Conservation (phyloP, 1,139 yeast genomes). For the Eremothecium cymbalariae region DNA sequence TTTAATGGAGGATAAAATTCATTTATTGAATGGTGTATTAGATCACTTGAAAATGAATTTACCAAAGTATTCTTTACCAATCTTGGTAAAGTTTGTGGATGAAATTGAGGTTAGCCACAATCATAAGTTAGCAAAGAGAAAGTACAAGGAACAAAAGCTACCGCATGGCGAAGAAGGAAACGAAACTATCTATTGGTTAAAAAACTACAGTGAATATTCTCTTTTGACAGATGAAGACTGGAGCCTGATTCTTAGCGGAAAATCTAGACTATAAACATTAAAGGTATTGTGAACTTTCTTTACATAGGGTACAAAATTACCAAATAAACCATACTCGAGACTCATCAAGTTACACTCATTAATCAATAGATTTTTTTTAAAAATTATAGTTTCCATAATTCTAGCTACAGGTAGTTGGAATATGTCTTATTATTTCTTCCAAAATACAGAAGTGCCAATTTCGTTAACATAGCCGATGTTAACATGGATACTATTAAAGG, state of each 20-base stretch:
- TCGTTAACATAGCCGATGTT: constrained; percentile 7
- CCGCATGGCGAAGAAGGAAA: constrained; percentile 61
- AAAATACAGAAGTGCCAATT: constrained; percentile 1
- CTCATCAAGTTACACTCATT: too few species aligned
- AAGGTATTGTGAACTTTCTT: too few species aligned
- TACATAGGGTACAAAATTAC: too few species aligned
- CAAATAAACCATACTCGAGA: constrained; percentile 1
- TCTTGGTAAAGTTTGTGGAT: constrained; percentile 62
- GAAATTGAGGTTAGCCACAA: constrained; percentile 66
- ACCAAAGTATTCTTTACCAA: constrained; percentile 86
- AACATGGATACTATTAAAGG: constrained; percentile 11
- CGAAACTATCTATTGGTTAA: constrained; percentile 66
- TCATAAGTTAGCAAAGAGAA: constrained; percentile 77
- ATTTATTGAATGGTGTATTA: constrained; percentile 34
- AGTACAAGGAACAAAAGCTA: constrained; percentile 65
- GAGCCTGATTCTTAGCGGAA: constrained; percentile 39
- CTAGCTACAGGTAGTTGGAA: too few species aligned
- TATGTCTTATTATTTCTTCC: constrained; percentile 1
- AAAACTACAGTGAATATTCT: constrained; percentile 44
- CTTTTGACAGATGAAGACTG: constrained; percentile 53
- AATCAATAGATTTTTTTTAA: too few species aligned
- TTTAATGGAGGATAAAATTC: constrained; percentile 32
- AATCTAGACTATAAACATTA: constrained; percentile 22
- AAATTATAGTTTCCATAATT: too few species aligned
- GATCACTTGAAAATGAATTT: constrained; percentile 40